Evolutionary conservation across 441 rosid genomes (phyloP), one percentile per base, ranked within the genome.

Genomic region (Hura crepitans): DNA sequence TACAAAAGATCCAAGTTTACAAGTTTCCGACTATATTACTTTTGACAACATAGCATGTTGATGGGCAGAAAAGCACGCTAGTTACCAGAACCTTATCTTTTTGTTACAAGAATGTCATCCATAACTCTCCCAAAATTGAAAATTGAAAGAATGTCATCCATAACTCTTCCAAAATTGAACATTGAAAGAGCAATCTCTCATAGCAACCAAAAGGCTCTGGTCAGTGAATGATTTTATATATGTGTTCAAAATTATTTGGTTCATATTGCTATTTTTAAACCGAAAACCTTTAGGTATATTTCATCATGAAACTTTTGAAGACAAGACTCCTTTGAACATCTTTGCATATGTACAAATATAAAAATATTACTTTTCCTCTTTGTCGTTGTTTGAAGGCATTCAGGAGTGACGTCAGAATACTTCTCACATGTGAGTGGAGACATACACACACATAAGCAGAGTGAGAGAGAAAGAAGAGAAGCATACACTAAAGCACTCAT

Each of bases 401-500:
- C 53, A 39, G 57, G 49, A n/a, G 53, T 12, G 22, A 79, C 64
- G 46, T 55, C 45, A 18, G 22, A 31, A 33, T 43, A 62, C 56
- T 53, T 15, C n/a, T 5, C 22, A 15, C 20, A 0, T 37, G n/a
- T 2, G 4, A 57, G 39, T 28, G 42, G n/a, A n/a, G n/a, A n/a
- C n/a, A n/a, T n/a, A n/a, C 1, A 6, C 35, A 57, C 42, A 57
- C 42, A 57, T 3, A 51, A 18, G 27, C 12, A 33, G 22, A 73
- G 60, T 61, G 59, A 69, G 30, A 46, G 66, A 63, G 68, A 64
- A 51, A 65, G 72, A 56, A 69, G 83, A 62, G 81, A 81, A 57
- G 74, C 78, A 77, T 82, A 95, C 99, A 95, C 97, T 81, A 92
- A 73, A 51, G 96, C 98, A 59, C 98, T 92, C 95, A 95, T 71